Conservation (phyloP, 192 early-diverging fungal genomes). For the Coemansia sp. region DNA sequence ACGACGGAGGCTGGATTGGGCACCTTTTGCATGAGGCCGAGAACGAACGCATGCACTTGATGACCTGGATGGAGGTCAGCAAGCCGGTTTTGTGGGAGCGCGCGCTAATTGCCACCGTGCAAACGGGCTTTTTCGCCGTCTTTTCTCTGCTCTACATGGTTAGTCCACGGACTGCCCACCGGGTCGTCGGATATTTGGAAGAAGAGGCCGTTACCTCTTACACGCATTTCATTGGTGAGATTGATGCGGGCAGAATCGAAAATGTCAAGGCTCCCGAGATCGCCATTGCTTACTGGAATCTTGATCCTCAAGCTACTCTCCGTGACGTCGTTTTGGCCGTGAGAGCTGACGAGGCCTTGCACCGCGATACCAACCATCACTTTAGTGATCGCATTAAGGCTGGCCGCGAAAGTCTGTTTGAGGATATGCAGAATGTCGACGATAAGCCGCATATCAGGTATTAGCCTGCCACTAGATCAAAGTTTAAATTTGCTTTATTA, state of each 20-base stretch:
- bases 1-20: conserved; percentile 90
- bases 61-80: conserved; percentile 76
- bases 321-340: conserved; percentile 85
- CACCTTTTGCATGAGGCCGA: conserved; percentile 91
- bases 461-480: conserved; percentile 5
- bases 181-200: conserved; percentile 90
- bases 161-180: conserved; percentile 77
- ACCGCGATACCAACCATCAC: conserved; percentile 90
- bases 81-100: conserved; percentile 64
- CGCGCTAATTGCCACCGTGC: conserved; percentile 66
- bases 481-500: not conserved
- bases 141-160: conserved; percentile 86
- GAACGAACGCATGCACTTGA: conserved; percentile 76
- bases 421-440: conserved; percentile 34
- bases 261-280: conserved; percentile 79
- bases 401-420: conserved; percentile 53
- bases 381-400: conserved; percentile 67
- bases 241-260: conserved; percentile 69
- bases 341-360: conserved; percentile 83
- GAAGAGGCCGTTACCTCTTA: conserved; percentile 92
- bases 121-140: conserved; percentile 88
- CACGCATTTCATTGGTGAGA: conserved; percentile 80
- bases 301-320: conserved; percentile 65
- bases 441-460: conserved; percentile 39
- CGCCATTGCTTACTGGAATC: conserved; percentile 82